Percentiles rank a stretch among this genome's conserved stretches.
Evolutionary conservation across 2,329 filamentous ascomycete genomes (phyloP).

Genomic region (Phaeosphaeriaceae sp.): DNA sequence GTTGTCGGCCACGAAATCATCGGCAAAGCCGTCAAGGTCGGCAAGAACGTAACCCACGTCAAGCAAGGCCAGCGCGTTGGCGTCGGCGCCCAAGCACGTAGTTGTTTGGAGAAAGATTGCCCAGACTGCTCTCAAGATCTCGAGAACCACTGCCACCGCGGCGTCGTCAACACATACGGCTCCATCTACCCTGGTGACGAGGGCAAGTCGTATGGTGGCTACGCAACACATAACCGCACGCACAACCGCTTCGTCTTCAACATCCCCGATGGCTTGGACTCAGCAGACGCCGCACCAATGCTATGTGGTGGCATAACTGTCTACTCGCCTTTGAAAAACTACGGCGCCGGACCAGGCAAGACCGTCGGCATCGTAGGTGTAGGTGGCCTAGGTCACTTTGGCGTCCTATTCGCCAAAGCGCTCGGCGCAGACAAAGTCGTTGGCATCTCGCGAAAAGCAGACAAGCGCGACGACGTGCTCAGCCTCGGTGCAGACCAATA

Average conservation of each 20-base stretch:
- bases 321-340: conserved; percentile 77
- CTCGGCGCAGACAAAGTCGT: conserved; percentile 73
- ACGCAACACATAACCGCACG: conserved; percentile 70
- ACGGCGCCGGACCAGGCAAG: conserved; percentile 78
- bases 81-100: conserved; percentile 58
- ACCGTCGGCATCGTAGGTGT: conserved; percentile 78
- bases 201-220: conserved; percentile 67
- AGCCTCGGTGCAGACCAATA: conserved; percentile 69
- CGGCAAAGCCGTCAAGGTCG: conserved; percentile 49
- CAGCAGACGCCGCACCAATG: conserved; percentile 74
- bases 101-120: conserved; percentile 54
- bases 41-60: conserved; percentile 58
- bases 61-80: conserved; percentile 68
- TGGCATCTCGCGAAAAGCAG: conserved; percentile 67
- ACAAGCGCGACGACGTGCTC: conserved; percentile 68
- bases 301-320: conserved; percentile 83
- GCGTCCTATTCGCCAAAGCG: conserved; percentile 73
- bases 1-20: conserved; percentile 53
- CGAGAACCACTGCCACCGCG: conserved; percentile 58
- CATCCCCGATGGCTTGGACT: conserved; percentile 75
- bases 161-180: conserved; percentile 54
- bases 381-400: conserved; percentile 78
- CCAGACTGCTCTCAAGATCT: conserved; percentile 56
- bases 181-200: conserved; percentile 62
- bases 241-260: conserved; percentile 77